These are phyloP conservation scores for Dendrobium catenatum DNA, from an alignment of 106 monocot species.

Conservation along the genomic window DNA sequence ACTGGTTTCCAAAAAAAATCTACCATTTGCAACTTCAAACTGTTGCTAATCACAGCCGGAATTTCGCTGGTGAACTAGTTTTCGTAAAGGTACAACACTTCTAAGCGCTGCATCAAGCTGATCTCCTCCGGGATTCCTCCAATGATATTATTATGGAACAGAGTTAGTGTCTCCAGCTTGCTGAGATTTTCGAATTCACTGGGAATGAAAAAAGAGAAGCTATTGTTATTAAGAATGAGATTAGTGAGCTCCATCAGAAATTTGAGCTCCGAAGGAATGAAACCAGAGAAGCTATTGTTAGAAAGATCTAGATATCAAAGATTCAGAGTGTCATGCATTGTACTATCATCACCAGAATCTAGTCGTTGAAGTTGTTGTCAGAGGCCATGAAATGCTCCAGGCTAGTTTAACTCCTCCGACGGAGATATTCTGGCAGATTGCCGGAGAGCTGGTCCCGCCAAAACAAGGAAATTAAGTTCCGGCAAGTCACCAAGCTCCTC, in stretches of 20 bases:
- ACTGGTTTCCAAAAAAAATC: too few species aligned
- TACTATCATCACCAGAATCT: conserved; percentile 32
- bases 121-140: conserved; percentile 50
- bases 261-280: conserved; percentile 51
- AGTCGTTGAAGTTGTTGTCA: conserved; percentile 60
- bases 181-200: conserved; percentile 38
- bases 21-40: too few species aligned
- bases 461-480: conserved; percentile 51
- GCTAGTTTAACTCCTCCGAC: conserved; percentile 29
- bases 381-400: conserved; percentile 59
- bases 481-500: conserved; percentile 5
- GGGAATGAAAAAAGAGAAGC: conserved; percentile 48
- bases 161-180: conserved; percentile 43
- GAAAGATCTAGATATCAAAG: conserved; percentile 49
- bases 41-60: too few species aligned
- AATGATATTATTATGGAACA: conserved; percentile 61
- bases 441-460: conserved; percentile 63
- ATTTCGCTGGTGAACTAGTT: too few species aligned
- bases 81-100: conserved; percentile 1
- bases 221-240: conserved; percentile 67
- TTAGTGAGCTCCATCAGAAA: conserved; percentile 53
- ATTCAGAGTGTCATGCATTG: conserved; percentile 32
- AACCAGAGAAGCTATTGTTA: conserved; percentile 64
- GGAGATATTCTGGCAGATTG: conserved; percentile 37
- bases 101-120: conserved; percentile 37